These are phyloP conservation scores for Termitomyces bulborhizus DNA, from an alignment of 768 basidiomycete genomes.

Conservation along the genomic window DNA sequence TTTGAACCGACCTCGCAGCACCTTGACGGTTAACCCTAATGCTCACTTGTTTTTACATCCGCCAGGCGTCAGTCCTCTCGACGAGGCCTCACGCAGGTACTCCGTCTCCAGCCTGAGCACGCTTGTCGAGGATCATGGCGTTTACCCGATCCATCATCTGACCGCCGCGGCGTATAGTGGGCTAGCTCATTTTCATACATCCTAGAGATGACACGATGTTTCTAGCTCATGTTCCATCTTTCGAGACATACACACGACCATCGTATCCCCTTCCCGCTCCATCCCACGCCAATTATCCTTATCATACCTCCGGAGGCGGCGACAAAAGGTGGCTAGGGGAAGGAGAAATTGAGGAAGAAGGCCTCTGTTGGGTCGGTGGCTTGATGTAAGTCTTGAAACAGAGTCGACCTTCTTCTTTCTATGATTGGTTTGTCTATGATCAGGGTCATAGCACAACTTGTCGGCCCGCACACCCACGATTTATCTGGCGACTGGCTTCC, in stretches of 20 bases:
- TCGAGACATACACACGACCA: constrained; percentile 35
- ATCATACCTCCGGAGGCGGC: constrained; percentile 62
- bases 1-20: constrained; percentile 48
- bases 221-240: constrained; percentile 23
- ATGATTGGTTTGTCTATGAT: not conserved
- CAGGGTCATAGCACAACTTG: constrained; percentile 61
- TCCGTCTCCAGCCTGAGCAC: constrained; percentile 11
- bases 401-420: not conserved
- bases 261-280: constrained; percentile 51
- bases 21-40: constrained; percentile 56
- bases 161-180: constrained; percentile 25
- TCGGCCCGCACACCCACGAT: constrained; percentile 36
- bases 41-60: constrained; percentile 68
- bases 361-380: constrained; percentile 68
- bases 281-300: constrained; percentile 61
- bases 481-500: constrained; percentile 24
- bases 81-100: constrained; percentile 4
- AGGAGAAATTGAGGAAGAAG: constrained; percentile 48
- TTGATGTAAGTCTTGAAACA: constrained; percentile 38
- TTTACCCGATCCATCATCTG: constrained; percentile 31
- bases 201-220: constrained; percentile 14
- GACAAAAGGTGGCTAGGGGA: constrained; percentile 59
- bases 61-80: constrained; percentile 43
- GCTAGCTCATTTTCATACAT: constrained; percentile 8
- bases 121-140: constrained; percentile 35